phyloP scores from a whole-genome alignment of 257 asterid genomes.

The Solanum verrucosum region DNA sequence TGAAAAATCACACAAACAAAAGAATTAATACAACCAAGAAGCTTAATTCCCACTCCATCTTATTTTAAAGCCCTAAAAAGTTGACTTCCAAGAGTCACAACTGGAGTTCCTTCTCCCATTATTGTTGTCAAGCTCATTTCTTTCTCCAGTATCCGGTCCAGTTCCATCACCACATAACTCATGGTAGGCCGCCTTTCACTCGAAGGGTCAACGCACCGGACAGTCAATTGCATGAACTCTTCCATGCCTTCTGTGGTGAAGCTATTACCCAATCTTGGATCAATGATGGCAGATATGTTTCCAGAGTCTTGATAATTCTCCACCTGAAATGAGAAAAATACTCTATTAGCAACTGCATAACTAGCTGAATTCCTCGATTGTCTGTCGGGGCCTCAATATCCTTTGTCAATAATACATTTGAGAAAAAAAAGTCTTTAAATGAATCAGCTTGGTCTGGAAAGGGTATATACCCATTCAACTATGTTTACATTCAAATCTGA shows the following conservation, averaged over 20 bases:
- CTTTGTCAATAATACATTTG: background rate
- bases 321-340: conserved; percentile 29
- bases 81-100: conserved; percentile 81
- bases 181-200: conserved; percentile 73
- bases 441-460: background rate
- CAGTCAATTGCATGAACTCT: conserved; percentile 56
- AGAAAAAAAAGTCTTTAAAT: background rate
- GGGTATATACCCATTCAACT: conserved; percentile 60
- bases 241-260: conserved; percentile 81
- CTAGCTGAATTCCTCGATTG: background rate
- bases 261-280: conserved; percentile 66
- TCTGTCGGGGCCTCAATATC: background rate
- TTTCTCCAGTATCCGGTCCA: conserved; percentile 75
- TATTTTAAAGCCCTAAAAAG: conserved; percentile 68
- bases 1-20: conserved; percentile 15
- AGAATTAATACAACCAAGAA: background rate
- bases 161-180: conserved; percentile 64
- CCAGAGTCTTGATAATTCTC: conserved; percentile 61
- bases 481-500: conserved; percentile 47
- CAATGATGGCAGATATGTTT: conserved; percentile 44
- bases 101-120: conserved; percentile 93
- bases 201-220: conserved; percentile 51
- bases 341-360: background rate
- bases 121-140: conserved; percentile 87
- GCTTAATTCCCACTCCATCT: background rate